These are phyloP conservation scores for Theobroma cacao DNA, from an alignment of 345 rosid species.

Conservation along the genomic window DNA sequence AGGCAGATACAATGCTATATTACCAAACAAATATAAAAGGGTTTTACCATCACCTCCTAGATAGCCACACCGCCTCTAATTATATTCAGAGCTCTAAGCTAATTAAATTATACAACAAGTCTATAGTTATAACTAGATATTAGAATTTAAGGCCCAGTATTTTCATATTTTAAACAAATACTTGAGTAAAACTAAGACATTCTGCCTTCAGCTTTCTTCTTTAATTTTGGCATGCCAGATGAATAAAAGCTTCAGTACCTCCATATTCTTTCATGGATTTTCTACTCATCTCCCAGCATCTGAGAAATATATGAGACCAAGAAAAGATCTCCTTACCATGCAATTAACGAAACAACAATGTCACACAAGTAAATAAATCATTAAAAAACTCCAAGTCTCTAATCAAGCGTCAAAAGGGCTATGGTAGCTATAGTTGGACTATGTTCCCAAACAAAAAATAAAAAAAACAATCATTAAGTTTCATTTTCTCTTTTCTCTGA, in stretches of 20 bases:
- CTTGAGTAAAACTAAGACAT: background rate
- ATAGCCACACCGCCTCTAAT: background rate
- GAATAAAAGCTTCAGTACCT: background rate
- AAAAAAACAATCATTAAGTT: background rate
- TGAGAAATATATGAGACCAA: background rate
- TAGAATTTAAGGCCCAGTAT: background rate
- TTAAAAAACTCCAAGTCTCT: background rate
- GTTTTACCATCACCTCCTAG: background rate
- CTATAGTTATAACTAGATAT: background rate
- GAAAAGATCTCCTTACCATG: background rate
- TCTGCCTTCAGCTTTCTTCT: background rate
- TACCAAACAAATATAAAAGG: background rate
- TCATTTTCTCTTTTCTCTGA: background rate
- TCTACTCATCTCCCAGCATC: background rate
- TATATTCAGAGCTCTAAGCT: background rate
- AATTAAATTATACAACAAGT: no score
- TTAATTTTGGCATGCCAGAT: background rate
- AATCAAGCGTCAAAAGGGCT: background rate
- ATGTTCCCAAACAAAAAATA: background rate
- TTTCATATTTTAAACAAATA: background rate
- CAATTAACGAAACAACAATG: background rate
- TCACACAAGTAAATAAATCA: background rate
- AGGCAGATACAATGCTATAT: background rate
- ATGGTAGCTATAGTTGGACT: background rate
- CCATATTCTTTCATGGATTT: background rate